Evolutionary conservation across 2,329 filamentous ascomycete genomes (phyloP), one percentile per base, ranked within the genome.

Genomic region (Cercospora brassicicola): DNA sequence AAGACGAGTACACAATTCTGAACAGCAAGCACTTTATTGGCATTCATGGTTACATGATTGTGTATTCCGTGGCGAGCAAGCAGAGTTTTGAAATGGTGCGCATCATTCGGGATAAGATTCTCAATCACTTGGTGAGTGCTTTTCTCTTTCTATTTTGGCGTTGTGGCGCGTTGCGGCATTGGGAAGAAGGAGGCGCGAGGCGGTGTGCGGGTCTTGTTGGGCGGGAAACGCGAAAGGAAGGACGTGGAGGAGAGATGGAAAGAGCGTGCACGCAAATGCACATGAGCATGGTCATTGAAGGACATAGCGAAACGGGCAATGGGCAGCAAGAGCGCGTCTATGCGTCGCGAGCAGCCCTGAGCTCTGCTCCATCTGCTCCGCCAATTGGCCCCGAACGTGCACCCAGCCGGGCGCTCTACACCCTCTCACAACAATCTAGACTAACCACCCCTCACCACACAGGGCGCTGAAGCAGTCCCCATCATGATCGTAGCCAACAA

Each of bases 1-100:
- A 95, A 90, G 95, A 99, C 84, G 95, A 99, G 82, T 99, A 99
- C 84, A 96, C 92, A 78, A 97, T 98, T 73, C 86, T 99, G 70
- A 98, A 97, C 82, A 96, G 92, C 71, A 98, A 98, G 84, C 94
- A 98, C 80, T 98, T 98, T 77, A 98, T 99, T 79, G 95, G 95
- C 71, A 98, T 98, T 73, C 95, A 99, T 83, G 95, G 95, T 66
- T 99, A 98, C 81, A 93, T 99, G 87, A 90, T 99, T 69, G 94
- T 97, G 59, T 99, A 99, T 82, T 97, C 94, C n/a, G 94, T 99
- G 60, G 91, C 92, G 23, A 97, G 92, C 59, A 89, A 92, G 77
- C 91, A 95, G 75, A 96, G 93, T 9, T 98, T 97, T 78, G 95
- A 99, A 79, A 99, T 98, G 94, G 91, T 97, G 61, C 89, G 92